Base-by-base conservation (phyloP, 2,329 filamentous ascomycete species). In the Fusarium zealandicum region DNA sequence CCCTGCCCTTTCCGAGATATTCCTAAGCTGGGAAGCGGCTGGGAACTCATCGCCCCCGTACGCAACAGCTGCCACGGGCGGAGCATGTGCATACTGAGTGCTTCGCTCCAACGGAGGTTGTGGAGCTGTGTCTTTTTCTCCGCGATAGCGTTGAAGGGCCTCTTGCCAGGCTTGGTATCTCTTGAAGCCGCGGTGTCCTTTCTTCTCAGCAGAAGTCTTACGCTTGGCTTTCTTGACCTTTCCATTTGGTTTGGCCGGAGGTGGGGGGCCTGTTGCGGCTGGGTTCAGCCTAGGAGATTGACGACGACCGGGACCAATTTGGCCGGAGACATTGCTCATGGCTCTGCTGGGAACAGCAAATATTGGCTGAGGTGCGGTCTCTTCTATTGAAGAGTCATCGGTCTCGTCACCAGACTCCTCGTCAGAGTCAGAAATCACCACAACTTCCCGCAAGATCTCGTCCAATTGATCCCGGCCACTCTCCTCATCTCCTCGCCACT, bases 401-500 rank as follows among this genome's bases (percentile, higher is more conserved):
- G 68, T 69, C 5, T 77, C 75, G 13, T 74, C 72, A 5, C 73
- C 75, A 8, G 70, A 73, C 4, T 77, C 78, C 33, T 76, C 79
- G 65, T 85, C 82, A 5, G 79, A 79, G 62, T 85, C 83, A n/a
- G 83, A 85, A 37, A 89, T 86, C 64, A 88, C 81, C 46, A 88
- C 83, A 10, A 88, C 83, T 70, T 89, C 86, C 43, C 83, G 79
- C 28, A 88, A 75, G 51, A 88, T 87, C 67, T 88, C 85, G 53
- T 88, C 85, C 13, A 88, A 78, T 69, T 88, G 83, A 64, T 89
- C 85, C 41, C 85, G 82, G 20, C 86, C 86, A 14, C 82, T 88
- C 69, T 89, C 86, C 70, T 89, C 86, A 63, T 89, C 86, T 49
- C 86, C 86, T 75, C 86, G 85, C 86, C 86, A 89, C 81, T 88